Base-by-base conservation (phyloP, 2,329 filamentous ascomycete genomes). In the Nakataea oryzae region DNA sequence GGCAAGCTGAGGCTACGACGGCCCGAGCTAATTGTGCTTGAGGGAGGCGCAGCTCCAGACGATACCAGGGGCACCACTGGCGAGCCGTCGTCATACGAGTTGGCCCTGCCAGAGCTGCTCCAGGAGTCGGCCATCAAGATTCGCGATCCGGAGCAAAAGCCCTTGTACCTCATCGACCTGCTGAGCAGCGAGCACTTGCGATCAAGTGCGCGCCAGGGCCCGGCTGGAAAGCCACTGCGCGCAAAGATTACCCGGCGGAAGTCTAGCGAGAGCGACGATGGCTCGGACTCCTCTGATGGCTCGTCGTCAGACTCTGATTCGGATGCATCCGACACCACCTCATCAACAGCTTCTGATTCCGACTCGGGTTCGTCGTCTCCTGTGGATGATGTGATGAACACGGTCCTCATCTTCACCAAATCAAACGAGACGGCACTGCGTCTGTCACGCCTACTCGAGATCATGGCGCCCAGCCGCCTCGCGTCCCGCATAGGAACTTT, bases 391-490 rank as follows among this genome's bases (percentile, higher is more conserved):
- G 21, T 9, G 11, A 34, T 61, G 21, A 29, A 61, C 32, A 77
- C 76, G 3, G 85, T 88, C 13, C 81, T 97, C 47, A 86, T 97
- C 66, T 97, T 97, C 72, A 93, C 92, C 58, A 91, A 91, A 68
- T 96, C 90, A 63, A 96, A 93, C 71, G 92, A 96, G 72, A 86
- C 88, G 24, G 91, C 93, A 1, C 82, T 90, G n/a, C 89, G 95
- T 63, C 82, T 97, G n/a, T 86, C 89, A 1, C 88, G 91, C 26
- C 85, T 97, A 0, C 79, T 97, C 13, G 76, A 79, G 1, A 77
- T 93, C 1, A 79, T 96, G 27, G 79, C 84, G 24, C 86, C 87
- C 0, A 76, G 81, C 3, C 70, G 77, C 1, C 76, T 81, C 55
- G 82, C 81, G 5, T 70, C 77, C 1, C 75, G 81, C 57, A 82